Conservation (phyloP, 108 stramenopile genomes). For the Skeletonema potamos region DNA sequence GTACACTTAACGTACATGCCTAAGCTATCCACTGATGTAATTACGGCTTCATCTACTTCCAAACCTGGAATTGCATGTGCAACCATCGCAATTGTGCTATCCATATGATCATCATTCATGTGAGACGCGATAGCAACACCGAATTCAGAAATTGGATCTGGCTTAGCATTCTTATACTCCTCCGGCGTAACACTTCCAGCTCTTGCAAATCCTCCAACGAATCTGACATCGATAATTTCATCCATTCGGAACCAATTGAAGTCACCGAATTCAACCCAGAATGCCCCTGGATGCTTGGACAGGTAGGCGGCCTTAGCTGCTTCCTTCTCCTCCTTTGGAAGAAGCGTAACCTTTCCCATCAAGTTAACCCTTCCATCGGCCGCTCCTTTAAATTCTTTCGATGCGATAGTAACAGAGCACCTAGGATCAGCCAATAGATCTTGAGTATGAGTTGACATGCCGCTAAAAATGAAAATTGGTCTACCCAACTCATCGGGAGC, state of each 20-base stretch:
- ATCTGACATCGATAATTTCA: conserved; percentile 79
- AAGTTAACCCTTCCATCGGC: conserved; percentile 94
- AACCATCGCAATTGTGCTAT: conserved; percentile 88
- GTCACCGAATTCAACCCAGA: conserved; percentile 95
- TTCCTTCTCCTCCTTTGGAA: conserved; percentile 57
- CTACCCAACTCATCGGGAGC: conserved; percentile 89
- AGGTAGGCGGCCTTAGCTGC: conserved; percentile 76
- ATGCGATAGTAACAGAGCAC: conserved; percentile 84
- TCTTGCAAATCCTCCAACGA: conserved; percentile 95
- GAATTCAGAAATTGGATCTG: conserved; percentile 85
- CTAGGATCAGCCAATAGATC: conserved; percentile 81
- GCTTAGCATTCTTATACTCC: conserved; percentile 76
- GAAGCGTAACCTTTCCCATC: conserved; percentile 77
- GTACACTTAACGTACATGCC: conserved; percentile 93
- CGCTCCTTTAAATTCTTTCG: conserved; percentile 94
- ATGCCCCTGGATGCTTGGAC: conserved; percentile 89
- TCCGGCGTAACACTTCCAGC: conserved; percentile 83
- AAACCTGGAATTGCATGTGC: conserved; percentile 74
- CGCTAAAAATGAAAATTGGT: conserved; percentile 90
- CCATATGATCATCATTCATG: conserved; percentile 96
- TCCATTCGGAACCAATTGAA: conserved; percentile 89
- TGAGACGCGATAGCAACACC: conserved; percentile 78
- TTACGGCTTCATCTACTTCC: conserved; percentile 79
- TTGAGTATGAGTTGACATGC: conserved; percentile 93
- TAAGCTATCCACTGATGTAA: conserved; percentile 87